Evolutionary conservation across 1,139 yeast species (phyloP).

Genomic region (Protomyces lactucae-debilis): DNA sequence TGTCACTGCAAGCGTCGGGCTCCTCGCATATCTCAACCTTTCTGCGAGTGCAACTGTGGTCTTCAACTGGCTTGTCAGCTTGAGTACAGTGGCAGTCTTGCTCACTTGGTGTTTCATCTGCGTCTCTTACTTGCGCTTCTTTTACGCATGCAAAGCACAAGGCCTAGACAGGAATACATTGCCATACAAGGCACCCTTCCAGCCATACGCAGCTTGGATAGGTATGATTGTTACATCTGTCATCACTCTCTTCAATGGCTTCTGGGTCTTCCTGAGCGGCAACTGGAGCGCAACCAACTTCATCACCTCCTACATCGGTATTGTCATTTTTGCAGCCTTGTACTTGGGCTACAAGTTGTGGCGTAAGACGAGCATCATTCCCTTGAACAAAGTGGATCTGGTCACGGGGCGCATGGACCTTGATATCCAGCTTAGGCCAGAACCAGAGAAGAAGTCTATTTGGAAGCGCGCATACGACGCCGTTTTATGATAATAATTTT

Average conservation of each 20-base stretch:
- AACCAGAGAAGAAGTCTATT: not conserved
- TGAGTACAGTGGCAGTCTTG: conserved; percentile 58
- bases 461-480: not conserved
- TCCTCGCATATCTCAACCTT: conserved; percentile 61
- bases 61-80: conserved; percentile 77
- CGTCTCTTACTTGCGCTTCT: conserved; percentile 38
- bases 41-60: conserved; percentile 62
- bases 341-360: conserved; percentile 52
- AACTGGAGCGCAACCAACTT: conserved; percentile 58
- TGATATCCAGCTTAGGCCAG: not conserved
- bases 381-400: conserved; percentile 30
- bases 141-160: conserved; percentile 31
- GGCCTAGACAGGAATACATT: conserved; percentile 29
- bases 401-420: conserved; percentile 24
- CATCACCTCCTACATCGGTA: conserved; percentile 53
- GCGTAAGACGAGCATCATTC: conserved; percentile 32
- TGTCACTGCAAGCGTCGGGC: conserved; percentile 44
- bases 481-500: not conserved
- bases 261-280: conserved; percentile 58
- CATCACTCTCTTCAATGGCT: conserved; percentile 65
- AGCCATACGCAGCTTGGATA: conserved; percentile 51
- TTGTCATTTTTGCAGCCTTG: conserved; percentile 47
- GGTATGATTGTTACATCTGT: conserved; percentile 48
- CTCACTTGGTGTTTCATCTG: conserved; percentile 52
- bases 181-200: conserved; percentile 48